Base-by-base conservation (phyloP, 768 basidiomycete genomes). In the Trametes maxima region DNA sequence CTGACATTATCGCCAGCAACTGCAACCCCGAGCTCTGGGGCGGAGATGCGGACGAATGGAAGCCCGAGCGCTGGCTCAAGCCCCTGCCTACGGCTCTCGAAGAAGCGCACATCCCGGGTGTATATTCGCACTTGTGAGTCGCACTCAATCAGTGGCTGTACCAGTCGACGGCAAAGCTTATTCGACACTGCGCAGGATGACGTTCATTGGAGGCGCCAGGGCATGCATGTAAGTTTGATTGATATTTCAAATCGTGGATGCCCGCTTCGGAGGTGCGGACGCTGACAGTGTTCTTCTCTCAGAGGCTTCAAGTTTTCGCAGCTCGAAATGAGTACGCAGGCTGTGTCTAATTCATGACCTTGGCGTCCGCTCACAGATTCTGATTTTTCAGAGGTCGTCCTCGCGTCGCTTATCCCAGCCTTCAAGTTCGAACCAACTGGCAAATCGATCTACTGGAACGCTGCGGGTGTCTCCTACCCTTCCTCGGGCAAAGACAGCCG, bases 31-130 rank as follows among this genome's bases (percentile, higher is more conserved):
- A 65, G 2, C 62, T 78, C 1, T 81, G 80, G 80, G 80, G 79
- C 1, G 63, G 65, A 7, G 79, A 81, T 61, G 72, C 77, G 2
- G 39, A 71, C 11, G 75, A 77, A 54, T 82, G 77, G 75, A 77
- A 72, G 54, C 79, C 80, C 10, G 79, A 80, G 54, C 72, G 79
- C 37, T 81, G 77, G 77, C 65, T 79, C 5, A 44, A 47, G 24
- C 67, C 65, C 10, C 56, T 70, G 10, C 69, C 68, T 0, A 33
- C 60, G 8, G 60, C 55, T n/a, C 67, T 72, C 36, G 57, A 65
- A 8, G 67, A 68, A 1, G 70, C 74, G 13, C 65, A 70, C 35
- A 68, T 74, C 53, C 73, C 74, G 1, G 76, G 74, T 1, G 72
- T 75, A 0, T 77, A 74, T 46, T 65, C 76, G 2, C 64, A 73